These are phyloP conservation scores for Triticum monococcum DNA, from an alignment of 176 grass and related monocot species.

Conservation along the genomic window DNA sequence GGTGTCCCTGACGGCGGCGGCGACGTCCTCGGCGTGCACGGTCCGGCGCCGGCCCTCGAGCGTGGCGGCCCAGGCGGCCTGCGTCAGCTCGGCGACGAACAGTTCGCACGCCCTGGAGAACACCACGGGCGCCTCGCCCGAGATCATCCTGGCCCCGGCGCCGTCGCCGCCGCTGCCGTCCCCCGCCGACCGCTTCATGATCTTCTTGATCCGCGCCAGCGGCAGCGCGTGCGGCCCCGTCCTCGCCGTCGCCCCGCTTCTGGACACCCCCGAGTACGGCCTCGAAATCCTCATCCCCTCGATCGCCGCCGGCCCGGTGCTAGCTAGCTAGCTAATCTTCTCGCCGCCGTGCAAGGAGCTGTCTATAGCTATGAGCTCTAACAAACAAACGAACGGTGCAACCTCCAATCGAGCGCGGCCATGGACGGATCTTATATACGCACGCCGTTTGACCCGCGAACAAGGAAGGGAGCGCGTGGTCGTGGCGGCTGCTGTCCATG, in stretches of 20 bases:
- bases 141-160: slow-evolving; percentile 54
- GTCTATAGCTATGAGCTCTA: neutral
- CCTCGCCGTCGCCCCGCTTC: slow-evolving; percentile 42
- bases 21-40: slow-evolving; percentile 56
- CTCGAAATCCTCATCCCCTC: slow-evolving; percentile 49
- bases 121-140: slow-evolving; percentile 58
- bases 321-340: no score
- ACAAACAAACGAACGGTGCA: neutral
- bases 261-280: slow-evolving; percentile 50
- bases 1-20: slow-evolving; percentile 39
- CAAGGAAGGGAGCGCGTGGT: neutral
- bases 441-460: neutral
- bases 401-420: neutral
- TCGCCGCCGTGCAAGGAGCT: neutral
- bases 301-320: neutral
- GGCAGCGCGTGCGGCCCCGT: slow-evolving; percentile 70
- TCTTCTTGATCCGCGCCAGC: slow-evolving; percentile 77
- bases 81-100: slow-evolving; percentile 59
- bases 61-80: slow-evolving; percentile 49
- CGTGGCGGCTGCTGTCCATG: slow-evolving; percentile 16
- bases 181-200: slow-evolving; percentile 64
- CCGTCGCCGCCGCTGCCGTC: slow-evolving; percentile 16
- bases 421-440: slow-evolving; percentile 11
- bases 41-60: slow-evolving; percentile 43
- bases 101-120: slow-evolving; percentile 75